Conservation (phyloP, 2,329 filamentous ascomycete genomes). For the Fusarium albosuccineum region DNA sequence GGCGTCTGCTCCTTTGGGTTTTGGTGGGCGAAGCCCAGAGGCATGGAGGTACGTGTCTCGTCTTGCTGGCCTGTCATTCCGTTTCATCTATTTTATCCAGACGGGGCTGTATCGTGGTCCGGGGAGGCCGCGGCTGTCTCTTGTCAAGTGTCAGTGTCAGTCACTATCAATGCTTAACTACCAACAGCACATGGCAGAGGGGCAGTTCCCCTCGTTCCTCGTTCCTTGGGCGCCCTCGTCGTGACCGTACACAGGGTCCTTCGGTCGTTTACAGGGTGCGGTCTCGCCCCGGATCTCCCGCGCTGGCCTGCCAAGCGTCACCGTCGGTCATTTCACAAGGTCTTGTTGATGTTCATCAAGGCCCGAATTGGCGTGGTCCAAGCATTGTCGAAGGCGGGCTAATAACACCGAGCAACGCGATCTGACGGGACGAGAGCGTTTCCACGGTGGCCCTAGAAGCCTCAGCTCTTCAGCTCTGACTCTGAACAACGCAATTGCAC, state of each 20-base stretch:
- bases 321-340: slow-evolving; percentile 35
- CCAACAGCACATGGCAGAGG: not conserved
- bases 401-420: slow-evolving; percentile 32
- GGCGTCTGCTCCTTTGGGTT: slow-evolving; percentile 33
- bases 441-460: slow-evolving; percentile 41
- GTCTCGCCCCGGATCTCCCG: slow-evolving; percentile 33
- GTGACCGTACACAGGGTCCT: not conserved
- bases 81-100: slow-evolving; percentile 42
- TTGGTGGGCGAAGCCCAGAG: slow-evolving; percentile 13
- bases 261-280: slow-evolving; percentile 18
- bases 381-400: slow-evolving; percentile 39
- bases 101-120: slow-evolving; percentile 29
- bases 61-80: slow-evolving; percentile 39
- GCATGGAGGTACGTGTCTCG: slow-evolving; percentile 39
- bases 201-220: not conserved
- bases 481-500: slow-evolving; percentile 17
- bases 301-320: slow-evolving; percentile 35
- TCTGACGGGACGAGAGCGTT: slow-evolving; percentile 30
- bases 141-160: slow-evolving; percentile 34
- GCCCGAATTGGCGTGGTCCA: slow-evolving; percentile 45
- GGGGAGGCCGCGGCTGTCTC: slow-evolving; percentile 29
- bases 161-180: slow-evolving; percentile 21
- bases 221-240: slow-evolving; percentile 1
- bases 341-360: slow-evolving; percentile 36
- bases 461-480: slow-evolving; percentile 39